Conservation (phyloP, 78 protist genomes). For the Tieghemostelium lacteum region DNA sequence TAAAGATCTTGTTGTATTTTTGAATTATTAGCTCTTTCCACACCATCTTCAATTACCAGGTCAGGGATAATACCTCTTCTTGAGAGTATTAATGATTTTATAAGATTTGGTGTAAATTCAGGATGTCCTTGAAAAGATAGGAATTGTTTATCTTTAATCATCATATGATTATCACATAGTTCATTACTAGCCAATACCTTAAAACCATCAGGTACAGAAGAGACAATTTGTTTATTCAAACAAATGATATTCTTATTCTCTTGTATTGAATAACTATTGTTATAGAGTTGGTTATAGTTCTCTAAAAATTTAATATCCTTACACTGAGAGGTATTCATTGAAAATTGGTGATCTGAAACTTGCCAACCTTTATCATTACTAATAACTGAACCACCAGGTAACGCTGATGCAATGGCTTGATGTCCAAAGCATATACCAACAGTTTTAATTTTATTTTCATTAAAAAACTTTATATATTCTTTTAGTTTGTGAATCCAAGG, state of each 20-base stretch:
- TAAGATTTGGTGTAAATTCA: slow-evolving; percentile 57
- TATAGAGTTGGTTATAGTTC: background rate
- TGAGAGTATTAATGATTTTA: background rate
- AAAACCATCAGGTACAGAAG: slow-evolving; percentile 23
- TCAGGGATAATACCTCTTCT: slow-evolving; percentile 75
- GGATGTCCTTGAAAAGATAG: slow-evolving; percentile 71
- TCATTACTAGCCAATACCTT: slow-evolving; percentile 12
- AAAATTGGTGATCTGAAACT: slow-evolving; percentile 29
- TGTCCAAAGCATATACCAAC: slow-evolving; percentile 75
- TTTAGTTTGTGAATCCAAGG: slow-evolving; percentile 32
- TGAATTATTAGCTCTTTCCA: slow-evolving; percentile 40
- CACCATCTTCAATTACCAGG: slow-evolving; percentile 52
- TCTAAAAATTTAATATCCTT: background rate
- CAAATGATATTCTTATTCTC: slow-evolving; percentile 42
- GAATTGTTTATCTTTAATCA: slow-evolving; percentile 24
- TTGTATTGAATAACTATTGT: background rate
- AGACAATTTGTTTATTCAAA: slow-evolving; percentile 42
- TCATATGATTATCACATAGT: slow-evolving; percentile 33
- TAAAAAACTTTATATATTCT: slow-evolving; percentile 20
- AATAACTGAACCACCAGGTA: slow-evolving; percentile 35
- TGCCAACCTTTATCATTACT: slow-evolving; percentile 57
- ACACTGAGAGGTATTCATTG: background rate
- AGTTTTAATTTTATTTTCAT: slow-evolving; percentile 34
- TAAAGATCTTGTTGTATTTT: slow-evolving; percentile 24
- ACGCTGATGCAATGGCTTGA: slow-evolving; percentile 51